phyloP scores from a whole-genome alignment of 208 protist species.

The Acanthamoeba rhysodes region DNA sequence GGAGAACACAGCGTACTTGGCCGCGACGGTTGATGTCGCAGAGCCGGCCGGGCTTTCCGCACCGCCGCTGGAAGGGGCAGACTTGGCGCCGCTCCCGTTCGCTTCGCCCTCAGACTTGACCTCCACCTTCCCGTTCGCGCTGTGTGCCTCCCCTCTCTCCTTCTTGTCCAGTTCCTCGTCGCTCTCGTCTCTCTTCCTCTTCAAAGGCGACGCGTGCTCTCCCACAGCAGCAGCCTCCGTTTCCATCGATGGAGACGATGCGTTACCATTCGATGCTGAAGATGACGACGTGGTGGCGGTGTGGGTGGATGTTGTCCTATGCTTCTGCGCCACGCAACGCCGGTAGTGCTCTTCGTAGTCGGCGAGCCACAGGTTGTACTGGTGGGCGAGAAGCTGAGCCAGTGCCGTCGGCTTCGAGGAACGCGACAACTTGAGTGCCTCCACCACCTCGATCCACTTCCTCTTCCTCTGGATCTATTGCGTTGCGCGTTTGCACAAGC shows the following conservation, averaged over 20 bases:
- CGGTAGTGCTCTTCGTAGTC: slow-evolving; percentile 63
- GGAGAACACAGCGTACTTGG: slow-evolving; percentile 31
- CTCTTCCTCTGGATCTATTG: neutral
- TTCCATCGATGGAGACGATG: neutral
- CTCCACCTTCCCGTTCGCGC: neutral
- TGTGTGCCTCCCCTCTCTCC: neutral
- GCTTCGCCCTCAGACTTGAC: neutral
- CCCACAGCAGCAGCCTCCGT: neutral
- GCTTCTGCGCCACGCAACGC: neutral
- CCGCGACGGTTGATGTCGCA: neutral
- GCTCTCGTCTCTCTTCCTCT: slow-evolving; percentile 40
- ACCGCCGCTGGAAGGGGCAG: neutral
- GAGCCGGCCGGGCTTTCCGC: neutral
- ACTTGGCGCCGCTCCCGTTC: too few species aligned
- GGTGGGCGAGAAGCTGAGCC: slow-evolving; percentile 46
- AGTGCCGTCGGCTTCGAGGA: neutral
- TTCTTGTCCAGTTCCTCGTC: slow-evolving; percentile 18
- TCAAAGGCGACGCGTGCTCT: neutral
- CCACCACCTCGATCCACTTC: slow-evolving; percentile 57
- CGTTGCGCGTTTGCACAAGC: neutral
- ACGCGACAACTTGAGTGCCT: slow-evolving; percentile 54
- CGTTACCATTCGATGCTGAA: neutral
- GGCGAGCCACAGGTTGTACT: slow-evolving; percentile 9
- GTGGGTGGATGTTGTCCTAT: too few species aligned
- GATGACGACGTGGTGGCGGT: neutral